Conservation (phyloP, 2,329 filamentous ascomycete genomes). For the Ophiobolus disseminans region DNA sequence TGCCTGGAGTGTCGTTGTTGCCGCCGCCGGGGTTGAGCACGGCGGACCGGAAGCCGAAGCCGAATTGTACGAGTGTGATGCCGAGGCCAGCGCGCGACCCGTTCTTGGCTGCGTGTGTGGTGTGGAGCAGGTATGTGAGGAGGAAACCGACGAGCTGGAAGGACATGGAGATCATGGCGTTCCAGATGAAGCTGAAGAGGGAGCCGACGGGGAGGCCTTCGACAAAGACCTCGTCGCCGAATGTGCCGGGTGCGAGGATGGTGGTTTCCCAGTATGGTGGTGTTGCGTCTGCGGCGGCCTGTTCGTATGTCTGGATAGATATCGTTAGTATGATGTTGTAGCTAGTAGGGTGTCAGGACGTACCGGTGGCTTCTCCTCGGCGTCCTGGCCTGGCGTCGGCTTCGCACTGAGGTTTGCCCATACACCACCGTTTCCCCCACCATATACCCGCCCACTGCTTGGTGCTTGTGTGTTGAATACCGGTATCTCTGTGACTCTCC, state of each 20-base stretch:
- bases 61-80: conserved; percentile 94
- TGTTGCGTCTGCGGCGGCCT: conserved; percentile 93
- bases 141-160: conserved; percentile 98
- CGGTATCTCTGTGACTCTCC: conserved; percentile 63
- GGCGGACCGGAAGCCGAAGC: conserved; percentile 86
- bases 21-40: conserved; percentile 42
- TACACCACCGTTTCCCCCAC: conserved; percentile 87
- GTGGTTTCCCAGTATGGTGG: conserved; percentile 99
- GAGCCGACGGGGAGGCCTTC: conserved; percentile 93
- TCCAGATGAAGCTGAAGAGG: conserved; percentile 87
- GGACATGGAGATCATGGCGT: conserved; percentile 92
- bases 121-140: conserved; percentile 96
- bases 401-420: conserved; percentile 95
- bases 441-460: conserved; percentile 64
- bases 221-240: conserved; percentile 94
- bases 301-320: conserved; percentile 82
- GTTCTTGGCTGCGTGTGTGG: conserved; percentile 97
- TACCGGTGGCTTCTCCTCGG: conserved; percentile 93
- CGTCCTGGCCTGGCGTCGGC: conserved; percentile 79
- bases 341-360: conserved; percentile 48
- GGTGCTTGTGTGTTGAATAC: conserved; percentile 53
- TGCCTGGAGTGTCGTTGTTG: conserved; percentile 57
- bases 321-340: conserved; percentile 44
- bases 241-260: conserved; percentile 89
- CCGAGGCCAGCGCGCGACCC: conserved; percentile 93